Evolutionary conservation across 2,329 filamentous ascomycete genomes (phyloP).

Genomic region (Colletotrichum trifolii): DNA sequence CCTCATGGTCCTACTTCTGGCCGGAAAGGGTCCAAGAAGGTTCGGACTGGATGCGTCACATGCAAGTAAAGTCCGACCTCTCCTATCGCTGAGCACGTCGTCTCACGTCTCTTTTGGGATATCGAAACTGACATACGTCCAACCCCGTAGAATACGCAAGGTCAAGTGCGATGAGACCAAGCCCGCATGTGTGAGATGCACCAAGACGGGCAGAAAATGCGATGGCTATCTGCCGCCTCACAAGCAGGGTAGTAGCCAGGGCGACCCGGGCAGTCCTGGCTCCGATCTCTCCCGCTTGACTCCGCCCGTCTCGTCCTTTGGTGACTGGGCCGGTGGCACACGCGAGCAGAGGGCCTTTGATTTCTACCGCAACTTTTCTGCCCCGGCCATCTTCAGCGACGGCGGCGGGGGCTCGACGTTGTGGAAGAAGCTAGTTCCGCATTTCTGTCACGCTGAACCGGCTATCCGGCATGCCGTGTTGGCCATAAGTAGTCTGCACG

Average conservation of each 20-base stretch:
- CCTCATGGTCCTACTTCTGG: conserved; percentile 33
- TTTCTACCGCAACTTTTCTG: conserved; percentile 49
- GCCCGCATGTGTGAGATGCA: conserved; percentile 63
- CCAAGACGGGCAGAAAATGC: conserved; percentile 65
- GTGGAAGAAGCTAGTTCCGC: conserved; percentile 58
- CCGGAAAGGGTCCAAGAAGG: conserved; percentile 57
- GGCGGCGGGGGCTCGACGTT: conserved; percentile 54
- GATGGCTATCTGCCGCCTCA: conserved; percentile 60
- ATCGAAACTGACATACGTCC: neutral
- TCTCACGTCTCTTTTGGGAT: neutral
- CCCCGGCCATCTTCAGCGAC: conserved; percentile 51
- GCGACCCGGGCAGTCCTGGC: conserved; percentile 26
- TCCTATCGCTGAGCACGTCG: neutral
- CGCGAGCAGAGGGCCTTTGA: conserved; percentile 45
- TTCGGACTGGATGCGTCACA: conserved; percentile 63
- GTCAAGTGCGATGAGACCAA: conserved; percentile 68
- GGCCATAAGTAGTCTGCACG: conserved; percentile 61
- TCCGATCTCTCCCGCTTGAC: conserved; percentile 32
- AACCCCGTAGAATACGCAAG: conserved; percentile 57
- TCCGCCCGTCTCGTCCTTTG: conserved; percentile 6
- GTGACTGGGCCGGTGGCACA: conserved; percentile 16
- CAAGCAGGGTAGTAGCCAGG: conserved; percentile 33
- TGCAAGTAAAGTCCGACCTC: conserved; percentile 60
- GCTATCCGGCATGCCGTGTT: conserved; percentile 61
- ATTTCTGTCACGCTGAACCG: conserved; percentile 56